Evolutionary conservation across 2,329 filamentous ascomycete genomes (phyloP).

Genomic region (Colletotrichum sp.): DNA sequence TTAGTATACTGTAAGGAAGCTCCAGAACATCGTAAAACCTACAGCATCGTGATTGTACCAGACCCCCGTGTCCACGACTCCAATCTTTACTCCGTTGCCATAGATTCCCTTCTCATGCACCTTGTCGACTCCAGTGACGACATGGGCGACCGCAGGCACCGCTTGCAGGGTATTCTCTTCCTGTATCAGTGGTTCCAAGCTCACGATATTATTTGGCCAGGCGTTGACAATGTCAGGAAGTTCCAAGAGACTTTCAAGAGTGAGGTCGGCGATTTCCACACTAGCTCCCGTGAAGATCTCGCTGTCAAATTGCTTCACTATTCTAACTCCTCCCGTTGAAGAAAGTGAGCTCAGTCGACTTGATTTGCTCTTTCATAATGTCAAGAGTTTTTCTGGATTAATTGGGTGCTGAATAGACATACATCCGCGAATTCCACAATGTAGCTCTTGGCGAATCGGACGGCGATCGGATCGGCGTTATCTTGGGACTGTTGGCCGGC

Average conservation of each 20-base stretch:
- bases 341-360: neutral
- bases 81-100: slow-evolving; percentile 42
- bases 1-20: neutral
- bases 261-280: slow-evolving; percentile 35
- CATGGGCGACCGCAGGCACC: slow-evolving; percentile 27
- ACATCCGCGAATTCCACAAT: slow-evolving; percentile 17
- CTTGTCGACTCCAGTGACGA: slow-evolving; percentile 42
- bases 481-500: neutral
- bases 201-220: slow-evolving; percentile 29
- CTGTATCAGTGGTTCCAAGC: neutral
- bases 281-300: slow-evolving; percentile 40
- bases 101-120: slow-evolving; percentile 41
- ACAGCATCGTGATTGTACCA: slow-evolving; percentile 44
- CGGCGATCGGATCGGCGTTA: neutral
- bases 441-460: neutral
- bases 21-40: neutral
- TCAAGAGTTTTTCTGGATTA: too few species aligned
- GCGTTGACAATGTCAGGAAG: slow-evolving; percentile 40
- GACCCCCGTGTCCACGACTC: slow-evolving; percentile 44
- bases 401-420: neutral
- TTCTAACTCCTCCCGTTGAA: neutral
- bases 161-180: neutral
- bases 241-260: slow-evolving; percentile 34
- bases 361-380: too few species aligned
- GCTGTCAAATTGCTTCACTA: slow-evolving; percentile 11